Evolutionary conservation across 164 flowering plant genomes (phyloP).

Genomic region (Vitis labrusca): DNA sequence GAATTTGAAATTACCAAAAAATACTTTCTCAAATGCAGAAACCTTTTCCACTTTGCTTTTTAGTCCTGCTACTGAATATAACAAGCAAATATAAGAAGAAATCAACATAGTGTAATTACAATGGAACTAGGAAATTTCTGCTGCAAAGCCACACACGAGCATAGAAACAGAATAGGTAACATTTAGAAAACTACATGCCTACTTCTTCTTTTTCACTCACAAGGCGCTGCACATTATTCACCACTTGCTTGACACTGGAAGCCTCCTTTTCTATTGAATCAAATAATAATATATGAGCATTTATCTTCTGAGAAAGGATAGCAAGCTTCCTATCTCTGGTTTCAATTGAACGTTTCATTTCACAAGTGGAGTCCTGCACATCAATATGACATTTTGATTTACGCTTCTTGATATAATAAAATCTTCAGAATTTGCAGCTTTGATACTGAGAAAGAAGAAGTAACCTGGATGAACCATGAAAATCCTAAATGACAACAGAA

Average conservation of each 20-base stretch:
- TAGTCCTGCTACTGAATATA: constrained; percentile 42
- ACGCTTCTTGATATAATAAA: background rate
- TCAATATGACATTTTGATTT: background rate
- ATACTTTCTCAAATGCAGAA: constrained; percentile 32
- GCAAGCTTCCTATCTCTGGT: constrained; percentile 41
- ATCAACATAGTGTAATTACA: background rate
- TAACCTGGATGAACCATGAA: too few species aligned
- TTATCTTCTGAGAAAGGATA: constrained; percentile 48
- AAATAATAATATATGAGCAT: constrained; percentile 38
- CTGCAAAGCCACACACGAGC: background rate
- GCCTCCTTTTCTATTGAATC: constrained; percentile 67
- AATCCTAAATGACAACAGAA: too few species aligned
- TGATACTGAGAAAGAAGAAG: too few species aligned
- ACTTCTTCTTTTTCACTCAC: constrained; percentile 54
- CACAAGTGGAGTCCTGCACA: constrained; percentile 59
- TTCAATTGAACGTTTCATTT: constrained; percentile 55
- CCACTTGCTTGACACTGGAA: constrained; percentile 38
- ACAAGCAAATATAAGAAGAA: constrained; percentile 9
- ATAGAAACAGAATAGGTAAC: constrained; percentile 9
- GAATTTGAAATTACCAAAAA: constrained; percentile 40
- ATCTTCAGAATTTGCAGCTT: background rate
- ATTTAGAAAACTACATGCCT: constrained; percentile 44
- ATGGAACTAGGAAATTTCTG: background rate
- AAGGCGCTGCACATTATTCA: constrained; percentile 41
- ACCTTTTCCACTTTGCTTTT: constrained; percentile 50